Evolutionary conservation across 495 filamentous ascomycete species (phyloP).

Genomic region (Penicillium tannophilum): DNA sequence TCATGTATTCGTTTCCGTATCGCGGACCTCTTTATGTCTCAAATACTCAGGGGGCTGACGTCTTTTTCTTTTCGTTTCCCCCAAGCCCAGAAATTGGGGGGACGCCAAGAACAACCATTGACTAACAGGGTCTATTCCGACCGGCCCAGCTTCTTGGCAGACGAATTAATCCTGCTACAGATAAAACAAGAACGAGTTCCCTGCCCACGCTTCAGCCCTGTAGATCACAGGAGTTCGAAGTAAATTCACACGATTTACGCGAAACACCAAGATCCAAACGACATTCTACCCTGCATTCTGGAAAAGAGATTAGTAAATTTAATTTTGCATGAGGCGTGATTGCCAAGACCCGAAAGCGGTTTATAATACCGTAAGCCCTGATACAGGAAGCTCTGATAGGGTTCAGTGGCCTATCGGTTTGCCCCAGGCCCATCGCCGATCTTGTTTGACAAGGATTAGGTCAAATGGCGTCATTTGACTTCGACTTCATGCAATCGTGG

Average conservation of each 20-base stretch:
- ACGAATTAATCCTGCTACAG: background rate
- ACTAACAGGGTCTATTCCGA: background rate
- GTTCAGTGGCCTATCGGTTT: background rate
- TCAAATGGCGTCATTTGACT: slow-evolving; percentile 15
- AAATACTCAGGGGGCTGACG: background rate
- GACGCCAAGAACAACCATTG: background rate
- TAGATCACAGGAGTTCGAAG: background rate
- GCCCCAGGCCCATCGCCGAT: background rate
- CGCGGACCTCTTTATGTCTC: background rate
- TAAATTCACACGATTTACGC: background rate
- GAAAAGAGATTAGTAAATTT: background rate
- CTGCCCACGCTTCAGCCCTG: slow-evolving; percentile 1
- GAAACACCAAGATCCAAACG: background rate
- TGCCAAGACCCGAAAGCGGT: background rate
- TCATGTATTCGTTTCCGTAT: slow-evolving; percentile 3
- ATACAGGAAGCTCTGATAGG: background rate
- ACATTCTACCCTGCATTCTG: background rate
- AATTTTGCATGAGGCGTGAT: too few species aligned
- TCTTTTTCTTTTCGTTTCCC: background rate
- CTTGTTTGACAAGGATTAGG: background rate
- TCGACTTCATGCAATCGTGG: slow-evolving; percentile 8
- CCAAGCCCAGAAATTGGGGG: background rate
- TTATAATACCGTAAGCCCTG: background rate
- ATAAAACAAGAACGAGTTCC: background rate
- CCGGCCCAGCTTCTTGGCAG: background rate